A percentile compares a stretch with the other conserved stretches of the same genome.
These are phyloP conservation scores for Botryosphaeria dothidea DNA, from an alignment of 2,329 filamentous ascomycete species.

Conservation along the genomic window DNA sequence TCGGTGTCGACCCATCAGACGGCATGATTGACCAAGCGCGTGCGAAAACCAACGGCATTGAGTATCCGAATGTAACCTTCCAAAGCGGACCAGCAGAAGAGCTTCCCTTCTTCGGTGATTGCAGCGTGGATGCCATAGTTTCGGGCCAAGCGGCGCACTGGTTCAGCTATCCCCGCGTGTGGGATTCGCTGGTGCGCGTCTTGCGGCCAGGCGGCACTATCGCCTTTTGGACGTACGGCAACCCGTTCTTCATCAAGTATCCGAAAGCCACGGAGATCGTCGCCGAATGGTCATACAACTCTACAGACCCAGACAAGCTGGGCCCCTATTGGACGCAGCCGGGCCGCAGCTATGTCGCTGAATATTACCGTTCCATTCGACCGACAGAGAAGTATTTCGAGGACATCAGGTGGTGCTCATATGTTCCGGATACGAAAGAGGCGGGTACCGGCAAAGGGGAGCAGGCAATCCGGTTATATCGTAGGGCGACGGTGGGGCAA, in stretches of 20 bases:
- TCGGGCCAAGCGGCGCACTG: slow-evolving; percentile 64
- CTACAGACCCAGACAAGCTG: slow-evolving; percentile 50
- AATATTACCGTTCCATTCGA: slow-evolving; percentile 43
- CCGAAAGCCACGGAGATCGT: slow-evolving; percentile 56
- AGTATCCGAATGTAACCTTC: slow-evolving; percentile 50
- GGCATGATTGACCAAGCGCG: slow-evolving; percentile 52
- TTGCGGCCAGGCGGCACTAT: slow-evolving; percentile 58
- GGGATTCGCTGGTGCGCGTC: slow-evolving; percentile 57
- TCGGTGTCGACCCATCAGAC: slow-evolving; percentile 59
- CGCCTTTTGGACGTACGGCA: slow-evolving; percentile 68
- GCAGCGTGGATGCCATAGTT: slow-evolving; percentile 53
- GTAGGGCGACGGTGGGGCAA: slow-evolving; percentile 56
- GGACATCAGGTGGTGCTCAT: slow-evolving; percentile 55
- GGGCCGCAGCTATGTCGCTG: slow-evolving; percentile 56
- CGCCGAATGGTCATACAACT: slow-evolving; percentile 57
- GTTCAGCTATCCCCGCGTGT: slow-evolving; percentile 61
- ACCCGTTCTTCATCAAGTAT: slow-evolving; percentile 60
- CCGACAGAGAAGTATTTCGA: slow-evolving; percentile 56
- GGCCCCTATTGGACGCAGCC: slow-evolving; percentile 64
- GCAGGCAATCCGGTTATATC: slow-evolving; percentile 54
- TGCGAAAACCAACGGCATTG: slow-evolving; percentile 23
- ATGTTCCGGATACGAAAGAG: slow-evolving; percentile 54
- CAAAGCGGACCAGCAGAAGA: slow-evolving; percentile 56
- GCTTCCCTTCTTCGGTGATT: slow-evolving; percentile 51
- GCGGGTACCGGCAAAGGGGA: slow-evolving; percentile 34